Conservation (phyloP, 495 filamentous ascomycete genomes). For the Penicillium ochrochloron region DNA sequence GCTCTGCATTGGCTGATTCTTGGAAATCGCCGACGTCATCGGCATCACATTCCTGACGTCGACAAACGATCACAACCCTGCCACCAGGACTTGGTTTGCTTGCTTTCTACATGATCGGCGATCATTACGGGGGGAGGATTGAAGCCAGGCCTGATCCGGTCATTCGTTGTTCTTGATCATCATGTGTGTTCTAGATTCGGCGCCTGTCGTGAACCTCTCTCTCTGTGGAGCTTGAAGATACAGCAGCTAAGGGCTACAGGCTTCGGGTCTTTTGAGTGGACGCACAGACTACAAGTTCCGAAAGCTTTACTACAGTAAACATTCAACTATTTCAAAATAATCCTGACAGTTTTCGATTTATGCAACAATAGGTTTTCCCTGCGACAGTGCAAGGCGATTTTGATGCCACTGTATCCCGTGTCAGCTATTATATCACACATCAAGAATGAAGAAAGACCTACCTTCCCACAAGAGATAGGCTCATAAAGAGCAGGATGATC, state of each 20-base stretch:
- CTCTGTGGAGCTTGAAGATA: neutral
- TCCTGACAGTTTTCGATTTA: neutral
- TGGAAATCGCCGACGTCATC: conserved; percentile 27
- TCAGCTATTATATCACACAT: conserved; percentile 12
- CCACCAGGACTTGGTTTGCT: conserved; percentile 2
- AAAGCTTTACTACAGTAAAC: neutral
- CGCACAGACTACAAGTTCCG: neutral
- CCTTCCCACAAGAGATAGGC: conserved; percentile 61
- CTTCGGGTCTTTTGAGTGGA: neutral
- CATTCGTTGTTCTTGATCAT: neutral
- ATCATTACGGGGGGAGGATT: neutral
- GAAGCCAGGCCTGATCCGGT: neutral
- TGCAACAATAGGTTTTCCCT: conserved; percentile 33
- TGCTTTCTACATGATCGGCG: neutral
- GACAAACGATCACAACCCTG: conserved; percentile 30
- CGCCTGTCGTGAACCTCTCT: neutral
- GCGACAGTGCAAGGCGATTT: conserved; percentile 50
- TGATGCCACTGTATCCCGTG: conserved; percentile 29
- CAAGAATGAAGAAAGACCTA: conserved; percentile 9
- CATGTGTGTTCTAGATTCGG: neutral
- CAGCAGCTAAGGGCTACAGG: neutral
- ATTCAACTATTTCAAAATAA: neutral
- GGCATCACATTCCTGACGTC: conserved; percentile 36
- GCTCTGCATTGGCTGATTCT: conserved; percentile 12
- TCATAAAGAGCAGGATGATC: conserved; percentile 58